Percentiles rank a stretch among this genome's conserved stretches.
Evolutionary conservation across 2,329 filamentous ascomycete genomes (phyloP).

Genomic region (Xylaria sp.): DNA sequence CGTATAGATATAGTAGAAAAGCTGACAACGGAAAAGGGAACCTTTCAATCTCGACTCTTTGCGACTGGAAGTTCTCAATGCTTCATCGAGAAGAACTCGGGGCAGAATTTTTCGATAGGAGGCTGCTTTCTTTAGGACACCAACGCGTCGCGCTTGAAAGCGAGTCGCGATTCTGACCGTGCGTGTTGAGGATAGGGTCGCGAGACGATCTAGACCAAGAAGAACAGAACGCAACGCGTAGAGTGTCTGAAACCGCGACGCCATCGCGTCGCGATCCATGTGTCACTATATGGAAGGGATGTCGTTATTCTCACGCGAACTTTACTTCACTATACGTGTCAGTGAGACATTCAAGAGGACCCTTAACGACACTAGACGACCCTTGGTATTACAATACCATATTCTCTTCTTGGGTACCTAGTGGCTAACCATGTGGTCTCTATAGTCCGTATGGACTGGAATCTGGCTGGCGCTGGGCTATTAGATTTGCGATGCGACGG

Average conservation of each 20-base stretch:
- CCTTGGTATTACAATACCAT: neutral
- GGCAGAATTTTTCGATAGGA: neutral
- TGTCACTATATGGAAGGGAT: neutral
- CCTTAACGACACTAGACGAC: neutral
- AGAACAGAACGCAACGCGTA: slow-evolving; percentile 1
- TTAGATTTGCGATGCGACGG: slow-evolving; percentile 23
- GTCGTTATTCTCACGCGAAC: neutral
- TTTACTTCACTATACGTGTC: neutral
- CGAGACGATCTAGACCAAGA: neutral
- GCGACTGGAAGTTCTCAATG: neutral
- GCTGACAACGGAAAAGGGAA: too few species aligned
- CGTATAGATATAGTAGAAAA: neutral
- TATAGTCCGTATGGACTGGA: slow-evolving; percentile 18
- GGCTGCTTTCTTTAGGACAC: neutral
- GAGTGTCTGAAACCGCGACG: slow-evolving; percentile 3
- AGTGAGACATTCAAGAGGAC: slow-evolving; percentile 5
- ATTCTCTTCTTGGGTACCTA: neutral
- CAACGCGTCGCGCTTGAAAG: neutral
- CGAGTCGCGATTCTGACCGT: neutral
- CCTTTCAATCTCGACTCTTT: too few species aligned
- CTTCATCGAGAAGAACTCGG: neutral
- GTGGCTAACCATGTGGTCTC: neutral
- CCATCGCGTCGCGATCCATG: neutral
- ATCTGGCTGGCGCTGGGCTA: slow-evolving; percentile 23
- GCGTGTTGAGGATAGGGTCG: neutral